A percentile compares a stretch with the other conserved stretches of the same genome.
phyloP scores from a whole-genome alignment of 192 early-diverging fungal genomes.

The Coemansia sp. region DNA sequence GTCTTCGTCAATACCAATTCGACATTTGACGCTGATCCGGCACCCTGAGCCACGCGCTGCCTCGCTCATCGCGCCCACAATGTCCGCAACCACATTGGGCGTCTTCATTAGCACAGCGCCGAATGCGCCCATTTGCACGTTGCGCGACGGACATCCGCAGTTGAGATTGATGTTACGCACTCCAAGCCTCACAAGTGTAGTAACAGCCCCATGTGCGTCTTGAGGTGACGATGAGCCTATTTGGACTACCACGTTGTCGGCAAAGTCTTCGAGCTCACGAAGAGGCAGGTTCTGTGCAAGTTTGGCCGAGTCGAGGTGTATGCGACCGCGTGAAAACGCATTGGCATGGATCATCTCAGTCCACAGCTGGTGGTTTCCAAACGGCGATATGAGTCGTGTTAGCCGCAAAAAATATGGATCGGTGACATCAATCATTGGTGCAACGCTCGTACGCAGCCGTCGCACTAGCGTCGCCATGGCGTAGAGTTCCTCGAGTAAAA shows the following conservation, averaged over 20 bases:
- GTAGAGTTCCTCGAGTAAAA: neutral
- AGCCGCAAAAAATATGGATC: slow-evolving; percentile 67
- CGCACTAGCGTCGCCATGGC: slow-evolving; percentile 17
- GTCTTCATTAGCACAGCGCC: slow-evolving; percentile 73
- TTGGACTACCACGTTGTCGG: slow-evolving; percentile 45
- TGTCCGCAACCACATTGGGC: slow-evolving; percentile 58
- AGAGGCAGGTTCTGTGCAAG: slow-evolving; percentile 34
- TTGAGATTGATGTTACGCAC: slow-evolving; percentile 69
- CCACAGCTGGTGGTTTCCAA: slow-evolving; percentile 60
- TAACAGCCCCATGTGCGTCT: slow-evolving; percentile 34
- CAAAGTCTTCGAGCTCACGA: slow-evolving; percentile 33
- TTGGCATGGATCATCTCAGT: slow-evolving; percentile 73
- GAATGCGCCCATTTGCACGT: slow-evolving; percentile 66
- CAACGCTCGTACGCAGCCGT: slow-evolving; percentile 59
- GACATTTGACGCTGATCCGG: slow-evolving; percentile 71
- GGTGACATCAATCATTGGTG: slow-evolving; percentile 80
- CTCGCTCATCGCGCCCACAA: slow-evolving; percentile 59
- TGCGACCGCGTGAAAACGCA: slow-evolving; percentile 38
- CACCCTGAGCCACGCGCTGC: slow-evolving; percentile 29
- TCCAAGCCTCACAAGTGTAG: slow-evolving; percentile 57
- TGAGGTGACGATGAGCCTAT: slow-evolving; percentile 34
- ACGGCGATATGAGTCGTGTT: slow-evolving; percentile 66
- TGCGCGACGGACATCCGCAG: slow-evolving; percentile 70
- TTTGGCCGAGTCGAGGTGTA: slow-evolving; percentile 16
- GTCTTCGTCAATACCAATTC: slow-evolving; percentile 71